These are phyloP conservation scores for Scheffersomyces titani DNA, from an alignment of 1,139 yeast species.

Conservation along the genomic window DNA sequence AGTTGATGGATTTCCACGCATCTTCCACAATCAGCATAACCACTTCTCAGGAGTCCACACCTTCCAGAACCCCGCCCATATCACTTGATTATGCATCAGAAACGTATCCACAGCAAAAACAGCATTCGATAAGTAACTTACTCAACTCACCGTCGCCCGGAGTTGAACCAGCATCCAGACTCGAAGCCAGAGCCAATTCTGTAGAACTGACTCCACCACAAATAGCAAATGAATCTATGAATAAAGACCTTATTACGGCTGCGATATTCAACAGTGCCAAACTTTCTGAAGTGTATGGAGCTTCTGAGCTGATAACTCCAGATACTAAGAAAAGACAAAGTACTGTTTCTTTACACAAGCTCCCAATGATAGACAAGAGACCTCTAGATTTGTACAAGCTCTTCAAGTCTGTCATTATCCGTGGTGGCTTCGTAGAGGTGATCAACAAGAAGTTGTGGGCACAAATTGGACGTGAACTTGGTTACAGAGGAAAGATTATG, in stretches of 20 bases:
- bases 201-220: background rate
- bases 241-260: background rate
- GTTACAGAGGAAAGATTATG: constrained; percentile 69
- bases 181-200: background rate
- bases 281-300: background rate
- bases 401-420: constrained; percentile 49
- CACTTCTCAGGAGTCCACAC: background rate
- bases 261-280: background rate
- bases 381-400: constrained; percentile 56
- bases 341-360: constrained; percentile 17
- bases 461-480: constrained; percentile 72
- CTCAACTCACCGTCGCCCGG: constrained; percentile 3
- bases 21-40: constrained; percentile 1
- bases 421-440: constrained; percentile 63
- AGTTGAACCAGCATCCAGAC: background rate
- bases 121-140: constrained; percentile 1
- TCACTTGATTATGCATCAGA: background rate
- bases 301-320: constrained; percentile 5
- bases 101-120: background rate
- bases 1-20: constrained; percentile 31
- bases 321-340: constrained; percentile 5
- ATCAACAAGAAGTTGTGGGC: constrained; percentile 61
- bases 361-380: constrained; percentile 60
- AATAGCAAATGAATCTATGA: background rate
- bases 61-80: background rate